A percentile compares a stretch with the other conserved stretches of the same genome.
Evolutionary conservation across 371 early-diverging fungal genomes (phyloP).

Genomic region (Rhizoclosmatium hyalinum): DNA sequence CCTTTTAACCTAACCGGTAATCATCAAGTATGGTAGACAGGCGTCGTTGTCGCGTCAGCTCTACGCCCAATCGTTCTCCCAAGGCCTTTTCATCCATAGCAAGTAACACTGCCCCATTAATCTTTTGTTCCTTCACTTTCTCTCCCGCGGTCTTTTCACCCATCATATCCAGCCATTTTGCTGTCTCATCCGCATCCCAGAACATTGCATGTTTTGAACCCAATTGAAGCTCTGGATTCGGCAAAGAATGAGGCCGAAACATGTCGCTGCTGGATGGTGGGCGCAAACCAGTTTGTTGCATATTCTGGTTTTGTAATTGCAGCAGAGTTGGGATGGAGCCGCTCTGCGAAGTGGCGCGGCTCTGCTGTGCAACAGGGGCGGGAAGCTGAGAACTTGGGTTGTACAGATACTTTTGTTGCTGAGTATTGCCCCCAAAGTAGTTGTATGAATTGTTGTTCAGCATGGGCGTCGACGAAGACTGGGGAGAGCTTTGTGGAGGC

Average conservation of each 20-base stretch:
- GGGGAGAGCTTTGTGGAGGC: conserved; percentile 22
- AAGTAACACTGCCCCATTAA: conserved; percentile 19
- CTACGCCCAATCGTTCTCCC: conserved; percentile 17
- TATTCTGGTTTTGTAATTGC: not conserved
- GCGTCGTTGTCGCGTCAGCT: conserved; percentile 2
- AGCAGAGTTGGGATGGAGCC: conserved; percentile 2
- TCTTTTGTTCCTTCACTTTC: conserved; percentile 2
- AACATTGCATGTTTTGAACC: conserved; percentile 23
- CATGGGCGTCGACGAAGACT: conserved; percentile 15
- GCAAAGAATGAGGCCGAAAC: conserved; percentile 9
- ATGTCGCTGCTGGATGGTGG: not conserved
- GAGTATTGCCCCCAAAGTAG: not conserved
- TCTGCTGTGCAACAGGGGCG: not conserved
- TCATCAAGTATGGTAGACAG: conserved; percentile 16
- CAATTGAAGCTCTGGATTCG: not conserved
- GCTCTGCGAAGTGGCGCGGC: not conserved
- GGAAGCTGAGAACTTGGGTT: not conserved
- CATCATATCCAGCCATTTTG: conserved; percentile 19
- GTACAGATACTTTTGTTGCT: not conserved
- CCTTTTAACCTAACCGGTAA: conserved; percentile 1
- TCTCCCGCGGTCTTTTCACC: conserved; percentile 10
- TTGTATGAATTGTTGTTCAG: not conserved
- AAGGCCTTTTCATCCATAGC: conserved; percentile 5
- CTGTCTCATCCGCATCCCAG: conserved; percentile 29
- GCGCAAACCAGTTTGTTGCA: not conserved